These are phyloP conservation scores for Metarhizium anisopliae DNA, from an alignment of 2,329 filamentous ascomycete species.

Conservation along the genomic window DNA sequence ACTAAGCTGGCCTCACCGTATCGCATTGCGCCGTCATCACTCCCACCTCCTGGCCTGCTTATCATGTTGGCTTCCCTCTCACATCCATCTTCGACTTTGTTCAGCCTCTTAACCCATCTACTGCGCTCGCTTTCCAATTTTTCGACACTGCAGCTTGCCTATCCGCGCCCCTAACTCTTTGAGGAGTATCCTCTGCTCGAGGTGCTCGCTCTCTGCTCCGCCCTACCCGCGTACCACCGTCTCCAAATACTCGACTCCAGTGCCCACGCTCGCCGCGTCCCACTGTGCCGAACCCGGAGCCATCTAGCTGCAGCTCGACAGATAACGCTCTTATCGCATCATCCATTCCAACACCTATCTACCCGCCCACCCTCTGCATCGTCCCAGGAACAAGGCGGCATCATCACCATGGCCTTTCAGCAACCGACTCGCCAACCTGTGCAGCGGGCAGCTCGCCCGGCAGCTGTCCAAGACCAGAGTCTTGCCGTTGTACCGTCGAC, in stretches of 20 bases:
- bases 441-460: conserved; percentile 37
- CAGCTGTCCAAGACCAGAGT: conserved; percentile 28
- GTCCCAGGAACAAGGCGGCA: neutral
- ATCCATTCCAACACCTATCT: neutral
- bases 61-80: neutral
- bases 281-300: conserved; percentile 1
- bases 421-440: conserved; percentile 46
- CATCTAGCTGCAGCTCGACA: neutral
- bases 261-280: neutral
- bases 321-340: conserved; percentile 5
- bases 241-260: neutral
- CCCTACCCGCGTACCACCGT: neutral
- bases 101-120: neutral
- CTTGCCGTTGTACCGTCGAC: conserved; percentile 14
- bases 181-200: neutral
- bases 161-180: neutral
- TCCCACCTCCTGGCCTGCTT: neutral
- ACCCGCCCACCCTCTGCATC: neutral
- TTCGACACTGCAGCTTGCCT: neutral
- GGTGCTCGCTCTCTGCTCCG: neutral
- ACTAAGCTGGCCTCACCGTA: neutral
- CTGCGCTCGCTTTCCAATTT: too few relatives aligned
- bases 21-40: neutral
- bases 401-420: conserved; percentile 45
- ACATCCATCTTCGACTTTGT: neutral